Conservation (phyloP, 148 eudicot species). For the Spergularia marina region DNA sequence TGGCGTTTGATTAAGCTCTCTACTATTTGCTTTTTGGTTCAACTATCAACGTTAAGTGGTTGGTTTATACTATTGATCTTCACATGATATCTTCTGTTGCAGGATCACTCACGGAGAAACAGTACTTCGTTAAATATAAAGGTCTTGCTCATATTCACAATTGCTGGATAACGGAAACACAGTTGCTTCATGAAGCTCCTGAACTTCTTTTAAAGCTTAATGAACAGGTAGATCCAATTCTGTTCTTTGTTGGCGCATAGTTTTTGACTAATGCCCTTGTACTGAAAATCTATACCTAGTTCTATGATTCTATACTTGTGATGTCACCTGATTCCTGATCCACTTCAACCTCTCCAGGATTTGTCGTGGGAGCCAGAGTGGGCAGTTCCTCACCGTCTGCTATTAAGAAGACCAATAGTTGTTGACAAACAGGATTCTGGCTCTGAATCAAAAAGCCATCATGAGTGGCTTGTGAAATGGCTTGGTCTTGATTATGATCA, state of each 20-base stretch:
- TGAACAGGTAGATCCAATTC: conserved; percentile 38
- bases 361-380: conserved; percentile 63
- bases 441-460: conserved; percentile 24
- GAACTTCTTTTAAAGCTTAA: conserved; percentile 34
- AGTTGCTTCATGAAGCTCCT: conserved; percentile 55
- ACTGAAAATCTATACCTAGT: background rate
- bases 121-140: conserved; percentile 70
- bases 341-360: conserved; percentile 30
- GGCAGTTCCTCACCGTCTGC: conserved; percentile 62
- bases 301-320: background rate
- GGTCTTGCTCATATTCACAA: conserved; percentile 87
- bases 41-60: background rate
- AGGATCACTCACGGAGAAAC: conserved; percentile 54
- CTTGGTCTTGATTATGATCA: conserved; percentile 58
- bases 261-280: background rate
- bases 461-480: conserved; percentile 92
- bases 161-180: conserved; percentile 61
- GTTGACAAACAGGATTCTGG: conserved; percentile 27
- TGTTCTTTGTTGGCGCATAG: conserved; percentile 1
- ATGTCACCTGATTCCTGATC: background rate
- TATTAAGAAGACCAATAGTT: conserved; percentile 50
- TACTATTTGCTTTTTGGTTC: background rate
- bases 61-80: background rate
- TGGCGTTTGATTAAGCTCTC: conserved; percentile 5
- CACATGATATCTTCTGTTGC: conserved; percentile 18